Evolutionary conservation across 2,329 filamentous ascomycete genomes (phyloP), one percentile per base, ranked within the genome.

Genomic region (Talaromyces albobiverticillius): DNA sequence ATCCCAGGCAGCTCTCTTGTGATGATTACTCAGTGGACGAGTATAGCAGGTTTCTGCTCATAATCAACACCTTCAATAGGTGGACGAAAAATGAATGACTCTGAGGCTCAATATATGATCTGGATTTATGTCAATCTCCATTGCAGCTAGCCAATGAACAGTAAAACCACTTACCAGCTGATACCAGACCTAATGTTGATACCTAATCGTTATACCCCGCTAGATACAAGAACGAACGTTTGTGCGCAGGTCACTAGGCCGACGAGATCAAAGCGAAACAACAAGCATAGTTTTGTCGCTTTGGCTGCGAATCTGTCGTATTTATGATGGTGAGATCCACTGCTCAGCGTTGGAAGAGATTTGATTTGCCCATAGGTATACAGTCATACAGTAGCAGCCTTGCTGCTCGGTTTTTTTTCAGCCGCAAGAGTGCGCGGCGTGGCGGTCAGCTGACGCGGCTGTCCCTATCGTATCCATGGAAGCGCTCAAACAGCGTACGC

Each of bases 391-490:
- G 45, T 11, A 29, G 46, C 31, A 25, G 16, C 11, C 14, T 16
- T 48, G 31, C 22, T 48, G 9, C 4, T 10, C 13, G 31, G 7
- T 13, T 8, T 29, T 49, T 18, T 38, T 38, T 40, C 48, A 51
- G 48, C 48, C 47, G 36, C 25, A 23, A 20, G 23, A 23, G n/a
- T n/a, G n/a, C 46, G 29, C 22, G 45, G 3, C 34, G 42, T 41
- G 32, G 51, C 51, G 29, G 43, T 53, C 42, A 53, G 42, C 34
- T 53, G 51, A 53, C 42, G 13, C 20, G 50, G 42, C 20, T 32
- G 4, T 9, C 4, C 9, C 9, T 9, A 29, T 9, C 25, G 25
- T 29, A n/a, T n/a, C n/a, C n/a, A n/a, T n/a, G n/a, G n/a, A n/a
- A n/a, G n/a, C n/a, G n/a, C n/a, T n/a, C n/a, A n/a, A n/a, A n/a